Conservation (phyloP, 495 filamentous ascomycete species). For the Pseudoneurospora amorphoporcata region DNA sequence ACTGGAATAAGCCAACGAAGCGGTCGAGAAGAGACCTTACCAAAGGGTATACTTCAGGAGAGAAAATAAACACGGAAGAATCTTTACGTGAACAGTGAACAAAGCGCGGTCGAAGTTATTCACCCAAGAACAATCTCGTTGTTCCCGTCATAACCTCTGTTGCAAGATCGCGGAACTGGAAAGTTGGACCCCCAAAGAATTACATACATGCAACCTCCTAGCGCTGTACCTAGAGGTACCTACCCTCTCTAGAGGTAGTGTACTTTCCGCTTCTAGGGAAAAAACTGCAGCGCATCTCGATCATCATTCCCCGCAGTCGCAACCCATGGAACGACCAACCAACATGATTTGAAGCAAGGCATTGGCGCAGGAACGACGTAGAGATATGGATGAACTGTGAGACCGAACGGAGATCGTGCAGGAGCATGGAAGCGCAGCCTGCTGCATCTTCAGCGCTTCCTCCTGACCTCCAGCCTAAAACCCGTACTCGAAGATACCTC, state of each 20-base stretch:
- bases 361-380: not conserved
- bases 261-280: not conserved
- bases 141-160: not conserved
- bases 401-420: not conserved
- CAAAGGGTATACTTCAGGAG: not conserved
- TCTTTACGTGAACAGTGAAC: not conserved
- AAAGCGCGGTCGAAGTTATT: not conserved
- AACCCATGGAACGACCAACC: not conserved
- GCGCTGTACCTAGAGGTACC: not conserved
- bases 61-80: not conserved
- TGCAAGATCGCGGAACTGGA: not conserved
- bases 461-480: no score
- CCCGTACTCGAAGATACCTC: not conserved
- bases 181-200: not conserved
- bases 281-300: not conserved
- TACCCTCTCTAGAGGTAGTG: not conserved
- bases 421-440: not conserved
- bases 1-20: not conserved
- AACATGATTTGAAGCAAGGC: not conserved
- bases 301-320: not conserved
- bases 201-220: not conserved
- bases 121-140: not conserved
- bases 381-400: not conserved
- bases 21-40: not conserved
- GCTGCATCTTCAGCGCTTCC: not conserved